phyloP scores from a whole-genome alignment of 371 early-diverging fungal genomes.

The Lichtheimia corymbifera region DNA sequence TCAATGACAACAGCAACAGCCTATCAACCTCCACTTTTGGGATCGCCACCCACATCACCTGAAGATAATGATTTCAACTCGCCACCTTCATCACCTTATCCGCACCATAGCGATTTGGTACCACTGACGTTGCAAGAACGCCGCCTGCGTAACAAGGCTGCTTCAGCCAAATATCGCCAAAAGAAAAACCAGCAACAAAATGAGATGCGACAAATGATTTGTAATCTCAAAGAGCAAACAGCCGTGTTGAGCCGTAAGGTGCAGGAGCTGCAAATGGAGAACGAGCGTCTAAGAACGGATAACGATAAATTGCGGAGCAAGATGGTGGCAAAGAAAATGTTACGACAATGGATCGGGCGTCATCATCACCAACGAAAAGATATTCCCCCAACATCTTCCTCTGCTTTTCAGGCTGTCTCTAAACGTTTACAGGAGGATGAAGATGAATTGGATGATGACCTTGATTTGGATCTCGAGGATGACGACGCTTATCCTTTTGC shows the following conservation, averaged over 20 bases:
- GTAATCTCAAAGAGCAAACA: slow-evolving; percentile 52
- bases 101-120: slow-evolving; percentile 3
- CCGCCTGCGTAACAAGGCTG: slow-evolving; percentile 63
- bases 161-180: slow-evolving; percentile 66
- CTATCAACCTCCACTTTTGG: slow-evolving; percentile 10
- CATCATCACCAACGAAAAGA: slow-evolving; percentile 17
- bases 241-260: slow-evolving; percentile 52
- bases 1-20: neutral
- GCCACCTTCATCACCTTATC: slow-evolving; percentile 29
- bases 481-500: slow-evolving; percentile 1
- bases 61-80: slow-evolving; percentile 25
- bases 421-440: slow-evolving; percentile 7
- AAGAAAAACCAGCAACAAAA: slow-evolving; percentile 64
- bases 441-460: slow-evolving; percentile 1
- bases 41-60: slow-evolving; percentile 43
- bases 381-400: slow-evolving; percentile 2
- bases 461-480: slow-evolving; percentile 10
- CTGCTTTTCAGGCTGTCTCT: slow-evolving; percentile 6
- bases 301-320: slow-evolving; percentile 58
- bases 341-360: slow-evolving; percentile 53
- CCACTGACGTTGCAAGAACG: slow-evolving; percentile 56
- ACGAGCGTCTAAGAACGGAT: slow-evolving; percentile 44
- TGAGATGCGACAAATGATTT: slow-evolving; percentile 60
- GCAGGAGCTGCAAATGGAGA: slow-evolving; percentile 54
- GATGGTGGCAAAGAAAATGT: slow-evolving; percentile 60